phyloP scores from a whole-genome alignment of 2,329 filamentous ascomycete genomes.

The Diaporthe citrichinensis region DNA sequence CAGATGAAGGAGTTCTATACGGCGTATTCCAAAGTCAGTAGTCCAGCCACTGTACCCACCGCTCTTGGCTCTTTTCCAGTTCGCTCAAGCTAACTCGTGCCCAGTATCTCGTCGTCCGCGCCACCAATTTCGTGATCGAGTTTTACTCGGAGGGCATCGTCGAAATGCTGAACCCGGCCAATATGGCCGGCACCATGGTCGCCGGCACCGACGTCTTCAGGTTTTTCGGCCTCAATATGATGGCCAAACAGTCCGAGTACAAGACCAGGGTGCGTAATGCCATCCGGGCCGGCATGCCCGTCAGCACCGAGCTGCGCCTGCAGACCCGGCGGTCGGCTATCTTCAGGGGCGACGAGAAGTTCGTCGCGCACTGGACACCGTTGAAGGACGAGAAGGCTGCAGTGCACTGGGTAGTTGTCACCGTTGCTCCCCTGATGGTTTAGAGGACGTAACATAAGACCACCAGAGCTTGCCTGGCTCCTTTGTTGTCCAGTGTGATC shows the following conservation, averaged over 20 bases:
- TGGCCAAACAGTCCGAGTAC: constrained; percentile 45
- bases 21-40: constrained; percentile 47
- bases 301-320: constrained; percentile 47
- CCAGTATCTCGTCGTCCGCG: constrained; percentile 46
- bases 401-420: constrained; percentile 36
- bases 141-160: constrained; percentile 48
- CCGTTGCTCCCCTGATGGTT: constrained; percentile 24
- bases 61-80: background rate
- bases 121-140: constrained; percentile 45
- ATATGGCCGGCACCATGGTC: constrained; percentile 43
- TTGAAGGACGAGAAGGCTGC: constrained; percentile 45
- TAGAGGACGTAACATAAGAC: background rate
- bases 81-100: background rate
- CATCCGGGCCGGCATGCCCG: constrained; percentile 50
- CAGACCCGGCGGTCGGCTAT: constrained; percentile 47
- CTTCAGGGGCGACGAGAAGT: constrained; percentile 47
- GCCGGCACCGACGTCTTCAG: constrained; percentile 47
- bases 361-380: constrained; percentile 46
- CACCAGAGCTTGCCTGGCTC: too few relatives aligned
- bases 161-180: constrained; percentile 46
- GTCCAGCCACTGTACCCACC: background rate
- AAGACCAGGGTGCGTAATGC: constrained; percentile 43
- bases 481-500: background rate
- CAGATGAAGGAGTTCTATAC: constrained; percentile 50
- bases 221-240: constrained; percentile 47